A percentile compares a stretch with the other conserved stretches of the same genome.
Evolutionary conservation across 148 eudicot species (phyloP).

Genomic region (Fagopyrum homotropicum): DNA sequence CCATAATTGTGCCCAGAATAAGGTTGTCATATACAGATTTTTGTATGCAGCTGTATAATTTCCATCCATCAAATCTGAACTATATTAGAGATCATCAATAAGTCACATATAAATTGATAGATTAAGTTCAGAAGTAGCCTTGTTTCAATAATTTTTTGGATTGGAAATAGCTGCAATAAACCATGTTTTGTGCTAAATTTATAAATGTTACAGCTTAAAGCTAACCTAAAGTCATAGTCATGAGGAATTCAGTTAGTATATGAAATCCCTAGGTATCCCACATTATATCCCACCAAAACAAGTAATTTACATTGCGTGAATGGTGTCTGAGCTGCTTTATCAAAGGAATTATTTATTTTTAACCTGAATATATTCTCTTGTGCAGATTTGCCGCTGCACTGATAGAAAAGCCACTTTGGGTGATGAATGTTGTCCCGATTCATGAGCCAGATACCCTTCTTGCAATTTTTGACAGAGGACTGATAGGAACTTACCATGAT

Average conservation of each 20-base stretch:
- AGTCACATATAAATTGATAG: background rate
- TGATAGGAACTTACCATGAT: constrained; percentile 87
- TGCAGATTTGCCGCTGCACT: constrained; percentile 88
- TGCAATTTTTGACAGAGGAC: constrained; percentile 79
- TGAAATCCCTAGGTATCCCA: no score
- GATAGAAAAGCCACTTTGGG: constrained; percentile 66
- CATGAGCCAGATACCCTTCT: constrained; percentile 68
- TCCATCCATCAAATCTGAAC: background rate
- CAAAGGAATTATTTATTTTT: background rate
- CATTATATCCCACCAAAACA: no score
- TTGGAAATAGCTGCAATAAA: background rate
- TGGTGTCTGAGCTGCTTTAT: background rate
- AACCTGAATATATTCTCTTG: background rate
- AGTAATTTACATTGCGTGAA: no score
- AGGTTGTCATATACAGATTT: background rate
- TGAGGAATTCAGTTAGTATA: no score
- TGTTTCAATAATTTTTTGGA: no score
- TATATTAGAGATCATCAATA: background rate
- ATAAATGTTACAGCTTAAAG: no score
- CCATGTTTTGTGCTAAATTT: background rate
- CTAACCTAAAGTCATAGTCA: no score
- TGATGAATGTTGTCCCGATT: constrained; percentile 87
- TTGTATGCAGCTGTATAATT: background rate
- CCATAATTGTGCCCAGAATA: background rate
- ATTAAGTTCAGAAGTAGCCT: background rate